A percentile compares a stretch with the other conserved stretches of the same genome.
Conservation (phyloP, 352 stramenopile species). For the Pythium grandisporangium region DNA sequence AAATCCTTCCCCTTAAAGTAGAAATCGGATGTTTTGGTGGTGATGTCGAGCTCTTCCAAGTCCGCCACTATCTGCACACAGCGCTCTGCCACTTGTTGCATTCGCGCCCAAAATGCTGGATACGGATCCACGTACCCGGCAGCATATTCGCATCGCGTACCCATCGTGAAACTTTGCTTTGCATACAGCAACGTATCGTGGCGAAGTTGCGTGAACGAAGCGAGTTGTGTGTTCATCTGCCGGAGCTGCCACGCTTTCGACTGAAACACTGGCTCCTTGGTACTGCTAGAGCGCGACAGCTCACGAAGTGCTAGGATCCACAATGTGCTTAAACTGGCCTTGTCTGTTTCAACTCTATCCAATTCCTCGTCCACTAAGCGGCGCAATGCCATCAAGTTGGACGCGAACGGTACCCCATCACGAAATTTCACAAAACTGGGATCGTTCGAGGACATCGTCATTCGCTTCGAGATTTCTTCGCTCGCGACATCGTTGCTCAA, state of each 20-base stretch:
- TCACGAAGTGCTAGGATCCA: conserved; percentile 14
- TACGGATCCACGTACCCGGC: conserved; percentile 17
- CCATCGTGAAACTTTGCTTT: conserved; percentile 14
- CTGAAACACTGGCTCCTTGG: conserved; percentile 5
- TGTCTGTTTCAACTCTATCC: conserved; percentile 1
- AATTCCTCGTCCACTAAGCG: conserved; percentile 3
- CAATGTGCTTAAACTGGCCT: conserved; percentile 8
- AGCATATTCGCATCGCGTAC: conserved; percentile 10
- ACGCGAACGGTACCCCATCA: conserved; percentile 14
- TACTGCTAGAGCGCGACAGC: conserved; percentile 5
- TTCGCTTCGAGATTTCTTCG: conserved; percentile 6
- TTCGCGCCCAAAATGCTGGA: conserved; percentile 11
- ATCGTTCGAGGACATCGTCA: background rate
- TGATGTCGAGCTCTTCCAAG: background rate
- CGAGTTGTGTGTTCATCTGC: conserved; percentile 18
- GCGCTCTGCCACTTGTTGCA: conserved; percentile 11
- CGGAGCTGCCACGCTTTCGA: conserved; percentile 11
- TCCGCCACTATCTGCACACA: background rate
- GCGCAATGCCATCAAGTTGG: conserved; percentile 12
- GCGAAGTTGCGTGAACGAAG: conserved; percentile 11
- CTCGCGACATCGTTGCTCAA: conserved; percentile 11
- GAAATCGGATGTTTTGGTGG: too few species aligned
- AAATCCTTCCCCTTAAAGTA: conserved; percentile 3
- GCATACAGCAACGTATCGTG: conserved; percentile 21
- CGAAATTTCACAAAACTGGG: conserved; percentile 10